These are phyloP conservation scores for Elongisporangium senticosum DNA, from an alignment of 352 stramenopile genomes.

Conservation along the genomic window DNA sequence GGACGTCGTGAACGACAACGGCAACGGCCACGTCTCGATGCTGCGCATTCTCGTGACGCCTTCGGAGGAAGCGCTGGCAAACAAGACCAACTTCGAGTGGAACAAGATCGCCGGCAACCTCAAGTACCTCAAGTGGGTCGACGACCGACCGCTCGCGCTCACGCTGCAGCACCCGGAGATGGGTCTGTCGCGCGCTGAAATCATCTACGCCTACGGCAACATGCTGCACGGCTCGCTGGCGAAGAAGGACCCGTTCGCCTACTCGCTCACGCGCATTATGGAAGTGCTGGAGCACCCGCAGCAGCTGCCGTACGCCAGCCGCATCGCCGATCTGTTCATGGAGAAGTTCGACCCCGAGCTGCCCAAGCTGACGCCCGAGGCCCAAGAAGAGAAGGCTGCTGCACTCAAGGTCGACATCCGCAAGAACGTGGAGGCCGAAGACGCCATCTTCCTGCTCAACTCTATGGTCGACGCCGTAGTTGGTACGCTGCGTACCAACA, in stretches of 20 bases:
- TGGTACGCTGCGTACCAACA: constrained; percentile 77
- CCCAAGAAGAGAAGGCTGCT: constrained; percentile 39
- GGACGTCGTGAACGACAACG: constrained; percentile 90
- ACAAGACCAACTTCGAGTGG: constrained; percentile 66
- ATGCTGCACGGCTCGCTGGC: constrained; percentile 94
- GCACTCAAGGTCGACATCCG: constrained; percentile 72
- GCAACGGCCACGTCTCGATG: constrained; percentile 65
- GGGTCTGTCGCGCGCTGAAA: constrained; percentile 88
- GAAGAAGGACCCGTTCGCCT: constrained; percentile 92
- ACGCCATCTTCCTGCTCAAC: constrained; percentile 73
- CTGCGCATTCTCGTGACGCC: constrained; percentile 79
- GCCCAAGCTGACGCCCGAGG: constrained; percentile 29
- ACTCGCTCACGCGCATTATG: constrained; percentile 93
- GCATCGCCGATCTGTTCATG: constrained; percentile 95
- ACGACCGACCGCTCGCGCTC: constrained; percentile 73
- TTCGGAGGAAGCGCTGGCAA: constrained; percentile 39
- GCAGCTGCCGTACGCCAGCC: constrained; percentile 85
- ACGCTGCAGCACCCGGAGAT: constrained; percentile 86
- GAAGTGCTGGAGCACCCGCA: constrained; percentile 89
- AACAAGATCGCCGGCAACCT: constrained; percentile 83
- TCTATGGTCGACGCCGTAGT: constrained; percentile 71
- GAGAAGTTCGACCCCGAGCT: constrained; percentile 71
- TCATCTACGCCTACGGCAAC: constrained; percentile 94
- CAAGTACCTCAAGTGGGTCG: constrained; percentile 85
- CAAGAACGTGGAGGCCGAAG: constrained; percentile 64